These are phyloP conservation scores for Lomentospora prolificans DNA, from an alignment of 2,329 filamentous ascomycete species.

Conservation along the genomic window DNA sequence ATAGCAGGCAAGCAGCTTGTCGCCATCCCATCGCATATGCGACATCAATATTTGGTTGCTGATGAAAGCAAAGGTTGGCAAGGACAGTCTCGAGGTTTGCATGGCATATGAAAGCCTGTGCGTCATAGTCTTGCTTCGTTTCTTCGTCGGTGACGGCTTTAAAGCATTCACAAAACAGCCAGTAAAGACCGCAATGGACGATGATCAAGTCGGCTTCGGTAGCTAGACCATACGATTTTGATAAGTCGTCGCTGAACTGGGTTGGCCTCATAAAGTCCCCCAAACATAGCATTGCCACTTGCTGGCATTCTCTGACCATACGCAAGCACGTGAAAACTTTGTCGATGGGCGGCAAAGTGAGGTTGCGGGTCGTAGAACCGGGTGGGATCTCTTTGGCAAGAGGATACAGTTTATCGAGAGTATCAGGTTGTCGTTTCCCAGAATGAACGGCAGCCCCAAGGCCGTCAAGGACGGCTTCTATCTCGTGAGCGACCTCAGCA, in stretches of 20 bases:
- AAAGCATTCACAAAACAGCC: slow-evolving; percentile 19
- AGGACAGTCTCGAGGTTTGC: slow-evolving; percentile 22
- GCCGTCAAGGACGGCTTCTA: slow-evolving; percentile 13
- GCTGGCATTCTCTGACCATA: slow-evolving; percentile 9
- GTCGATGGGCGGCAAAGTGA: slow-evolving; percentile 12
- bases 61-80: slow-evolving; percentile 20
- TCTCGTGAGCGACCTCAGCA: slow-evolving; percentile 13
- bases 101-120: slow-evolving; percentile 14
- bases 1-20: slow-evolving; percentile 10
- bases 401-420: slow-evolving; percentile 8
- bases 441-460: slow-evolving; percentile 10
- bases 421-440: slow-evolving; percentile 11
- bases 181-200: slow-evolving; percentile 22
- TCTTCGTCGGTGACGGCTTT: slow-evolving; percentile 5
- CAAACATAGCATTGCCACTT: slow-evolving; percentile 11
- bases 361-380: slow-evolving; percentile 6
- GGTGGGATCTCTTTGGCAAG: slow-evolving; percentile 7
- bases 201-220: slow-evolving; percentile 23
- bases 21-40: slow-evolving; percentile 14
- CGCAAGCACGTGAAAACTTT: slow-evolving; percentile 10
- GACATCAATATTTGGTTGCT: slow-evolving; percentile 19
- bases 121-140: slow-evolving; percentile 13
- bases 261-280: slow-evolving; percentile 11
- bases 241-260: slow-evolving; percentile 15
- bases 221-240: slow-evolving; percentile 13